These are phyloP conservation scores for Lactarius evosmus DNA, from an alignment of 768 basidiomycete genomes.

Conservation along the genomic window DNA sequence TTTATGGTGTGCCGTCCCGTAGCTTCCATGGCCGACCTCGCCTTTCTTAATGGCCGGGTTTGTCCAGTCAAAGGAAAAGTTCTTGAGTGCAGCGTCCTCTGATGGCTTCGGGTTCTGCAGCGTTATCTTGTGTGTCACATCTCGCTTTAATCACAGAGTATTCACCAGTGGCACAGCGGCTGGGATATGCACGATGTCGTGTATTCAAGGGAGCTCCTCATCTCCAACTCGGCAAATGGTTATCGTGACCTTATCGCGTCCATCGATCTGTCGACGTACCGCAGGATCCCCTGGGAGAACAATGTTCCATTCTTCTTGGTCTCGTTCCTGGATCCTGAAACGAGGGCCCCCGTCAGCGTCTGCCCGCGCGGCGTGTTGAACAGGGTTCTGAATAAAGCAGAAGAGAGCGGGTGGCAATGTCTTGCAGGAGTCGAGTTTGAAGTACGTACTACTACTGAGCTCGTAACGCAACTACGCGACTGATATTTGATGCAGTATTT, in stretches of 20 bases:
- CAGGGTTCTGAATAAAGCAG: slow-evolving; percentile 50
- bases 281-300: slow-evolving; percentile 89
- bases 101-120: slow-evolving; percentile 93
- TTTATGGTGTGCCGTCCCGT: slow-evolving; percentile 58
- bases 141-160: slow-evolving; percentile 4
- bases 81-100: slow-evolving; percentile 71
- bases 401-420: slow-evolving; percentile 53
- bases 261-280: slow-evolving; percentile 84
- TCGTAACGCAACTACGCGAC: not conserved
- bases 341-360: slow-evolving; percentile 67
- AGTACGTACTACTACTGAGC: slow-evolving; percentile 40
- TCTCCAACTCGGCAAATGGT: slow-evolving; percentile 90
- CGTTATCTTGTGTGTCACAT: slow-evolving; percentile 71
- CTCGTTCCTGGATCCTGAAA: slow-evolving; percentile 86
- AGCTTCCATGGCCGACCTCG: not conserved
- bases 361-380: slow-evolving; percentile 85
- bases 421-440: slow-evolving; percentile 93
- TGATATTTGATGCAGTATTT: slow-evolving; percentile 57
- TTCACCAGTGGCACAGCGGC: slow-evolving; percentile 45
- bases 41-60: slow-evolving; percentile 19
- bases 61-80: slow-evolving; percentile 83
- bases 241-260: slow-evolving; percentile 84
- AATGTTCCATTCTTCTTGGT: slow-evolving; percentile 92
- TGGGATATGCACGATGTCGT: slow-evolving; percentile 92
- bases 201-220: slow-evolving; percentile 80